Conservation (phyloP, 805 yeast genomes). For the Cyberlindnera euphorbiae region DNA sequence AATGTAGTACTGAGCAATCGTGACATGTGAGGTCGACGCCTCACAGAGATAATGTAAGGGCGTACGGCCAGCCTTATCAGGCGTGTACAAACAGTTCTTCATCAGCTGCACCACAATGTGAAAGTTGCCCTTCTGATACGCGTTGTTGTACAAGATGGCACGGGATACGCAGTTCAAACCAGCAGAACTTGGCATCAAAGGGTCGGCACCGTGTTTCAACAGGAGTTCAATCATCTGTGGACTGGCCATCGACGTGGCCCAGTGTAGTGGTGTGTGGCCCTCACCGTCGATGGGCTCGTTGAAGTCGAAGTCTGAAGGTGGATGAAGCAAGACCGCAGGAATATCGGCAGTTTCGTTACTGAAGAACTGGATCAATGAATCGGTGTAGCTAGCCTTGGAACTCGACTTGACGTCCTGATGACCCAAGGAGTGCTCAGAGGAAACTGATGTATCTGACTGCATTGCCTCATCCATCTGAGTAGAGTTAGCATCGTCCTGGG, state of each 20-base stretch:
- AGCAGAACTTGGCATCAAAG: constrained; percentile 42
- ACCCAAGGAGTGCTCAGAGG: constrained; percentile 32
- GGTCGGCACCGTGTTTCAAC: constrained; percentile 57
- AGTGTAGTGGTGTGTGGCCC: constrained; percentile 77
- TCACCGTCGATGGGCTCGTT: constrained; percentile 71
- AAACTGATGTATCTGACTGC: constrained; percentile 37
- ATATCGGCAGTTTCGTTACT: constrained; percentile 32
- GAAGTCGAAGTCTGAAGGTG: constrained; percentile 61
- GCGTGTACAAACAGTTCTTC: constrained; percentile 62
- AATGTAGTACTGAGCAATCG: constrained; percentile 52
- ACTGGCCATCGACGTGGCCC: constrained; percentile 82
- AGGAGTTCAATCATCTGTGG: constrained; percentile 53
- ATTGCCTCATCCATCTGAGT: constrained; percentile 28
- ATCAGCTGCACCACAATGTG: constrained; percentile 53
- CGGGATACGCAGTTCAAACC: constrained; percentile 73
- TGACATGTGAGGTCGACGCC: constrained; percentile 42
- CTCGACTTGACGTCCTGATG: constrained; percentile 27
- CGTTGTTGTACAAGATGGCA: constrained; percentile 65
- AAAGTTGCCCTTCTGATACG: constrained; percentile 60
- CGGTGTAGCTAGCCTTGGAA: constrained; percentile 26
- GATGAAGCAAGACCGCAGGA: constrained; percentile 38
- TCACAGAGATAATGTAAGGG: constrained; percentile 68
- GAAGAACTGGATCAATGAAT: constrained; percentile 45
- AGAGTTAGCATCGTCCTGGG: constrained; percentile 28
- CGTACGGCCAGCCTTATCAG: constrained; percentile 67